Base-by-base conservation (phyloP, 2,329 filamentous ascomycete species). In the Niveomyces coronatus region DNA sequence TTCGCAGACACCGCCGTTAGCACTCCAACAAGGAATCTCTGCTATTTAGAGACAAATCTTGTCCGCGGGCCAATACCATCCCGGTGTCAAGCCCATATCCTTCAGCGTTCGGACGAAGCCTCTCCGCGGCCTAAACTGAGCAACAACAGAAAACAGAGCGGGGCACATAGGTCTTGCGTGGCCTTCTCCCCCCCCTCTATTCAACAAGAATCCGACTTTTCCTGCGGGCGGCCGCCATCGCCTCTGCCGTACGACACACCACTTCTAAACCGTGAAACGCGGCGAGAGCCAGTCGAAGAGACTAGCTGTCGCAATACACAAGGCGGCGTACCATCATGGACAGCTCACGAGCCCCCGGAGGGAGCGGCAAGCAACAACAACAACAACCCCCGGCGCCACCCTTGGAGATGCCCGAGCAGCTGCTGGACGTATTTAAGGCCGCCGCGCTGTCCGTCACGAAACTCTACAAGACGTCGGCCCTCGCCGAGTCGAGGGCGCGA, bases 371-470 rank as follows among this genome's bases (percentile, higher is more conserved):
- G 39, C 47, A 62, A 40, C n/a, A n/a, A 43, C 51, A 37, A 43
- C 49, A 29, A 53, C 53, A 31, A 49, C 48, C 52, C n/a, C n/a
- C n/a, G n/a, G n/a, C n/a, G n/a, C n/a, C n/a, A n/a, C n/a, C n/a
- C n/a, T n/a, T n/a, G n/a, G 55, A 62, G 49, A 63, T 66, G 14
- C 70, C 74, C 14, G 76, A 80, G 53, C 71, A 78, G 54, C 76
- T 95, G 33, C 76, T 95, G 41, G 81, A 89, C 50, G 81, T 85
- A 42, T 98, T 98, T 71, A 91, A 87, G 60, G 79, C 83, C 13
- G 91, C 91, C 23, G 91, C 91, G 15, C 71, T 95, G 23, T 94
- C 87, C 5, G 88, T 96, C 39, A 96, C 91, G 33, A 94, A 93
- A 53, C 78, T 98, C 11, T 96, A 96, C 67, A 95, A 94, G 62